phyloP scores from a whole-genome alignment of 257 asterid genomes.

The Hygrophila difformis region DNA sequence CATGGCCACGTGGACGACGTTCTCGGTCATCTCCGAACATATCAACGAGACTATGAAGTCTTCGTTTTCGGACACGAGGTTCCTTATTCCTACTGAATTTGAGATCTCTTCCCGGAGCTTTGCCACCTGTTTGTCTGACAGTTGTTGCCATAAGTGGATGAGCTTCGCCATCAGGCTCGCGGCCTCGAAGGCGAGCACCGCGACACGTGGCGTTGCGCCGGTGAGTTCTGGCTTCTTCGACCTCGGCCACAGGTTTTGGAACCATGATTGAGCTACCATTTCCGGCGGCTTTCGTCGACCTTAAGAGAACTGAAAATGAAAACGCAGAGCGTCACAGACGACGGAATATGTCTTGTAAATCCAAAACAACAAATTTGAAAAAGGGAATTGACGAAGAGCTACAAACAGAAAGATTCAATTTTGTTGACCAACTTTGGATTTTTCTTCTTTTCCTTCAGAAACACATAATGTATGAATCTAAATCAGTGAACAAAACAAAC shows the following conservation, averaged over 20 bases:
- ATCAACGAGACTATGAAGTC: conserved; percentile 49
- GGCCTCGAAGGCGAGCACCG: conserved; percentile 87
- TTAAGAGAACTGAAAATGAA: too few relatives aligned
- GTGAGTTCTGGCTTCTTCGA: conserved; percentile 41
- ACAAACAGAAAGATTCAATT: background rate
- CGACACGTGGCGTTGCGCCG: conserved; percentile 37
- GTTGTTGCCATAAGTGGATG: conserved; percentile 71
- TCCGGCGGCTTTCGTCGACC: too few relatives aligned
- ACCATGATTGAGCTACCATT: conserved; percentile 80
- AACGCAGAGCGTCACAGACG: too few relatives aligned
- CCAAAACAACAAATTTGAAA: too few relatives aligned
- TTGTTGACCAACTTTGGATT: background rate
- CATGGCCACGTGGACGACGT: conserved; percentile 46
- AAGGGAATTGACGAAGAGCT: background rate
- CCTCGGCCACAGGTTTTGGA: conserved; percentile 52
- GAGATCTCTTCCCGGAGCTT: conserved; percentile 57
- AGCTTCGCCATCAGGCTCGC: conserved; percentile 80
- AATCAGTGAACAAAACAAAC: background rate
- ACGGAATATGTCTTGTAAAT: too few relatives aligned
- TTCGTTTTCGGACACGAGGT: conserved; percentile 67
- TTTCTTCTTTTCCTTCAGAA: background rate
- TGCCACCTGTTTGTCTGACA: conserved; percentile 62
- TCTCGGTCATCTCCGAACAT: conserved; percentile 59
- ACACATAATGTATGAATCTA: too few relatives aligned
- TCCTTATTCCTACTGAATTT: conserved; percentile 53